Evolutionary conservation across 2,329 filamentous ascomycete species (phyloP).

Genomic region (Bipolaris cookei): DNA sequence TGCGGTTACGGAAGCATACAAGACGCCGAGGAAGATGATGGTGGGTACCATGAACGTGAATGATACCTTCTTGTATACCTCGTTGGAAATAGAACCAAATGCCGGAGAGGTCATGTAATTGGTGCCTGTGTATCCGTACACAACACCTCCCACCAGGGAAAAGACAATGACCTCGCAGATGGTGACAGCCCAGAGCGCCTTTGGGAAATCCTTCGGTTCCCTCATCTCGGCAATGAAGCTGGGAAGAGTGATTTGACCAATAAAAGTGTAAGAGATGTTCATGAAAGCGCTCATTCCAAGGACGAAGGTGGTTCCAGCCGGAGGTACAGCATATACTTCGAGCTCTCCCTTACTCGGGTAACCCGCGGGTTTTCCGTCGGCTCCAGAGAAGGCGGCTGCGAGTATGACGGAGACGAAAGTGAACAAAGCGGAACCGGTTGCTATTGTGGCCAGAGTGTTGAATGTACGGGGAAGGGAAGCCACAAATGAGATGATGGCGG

Average conservation of each 20-base stretch:
- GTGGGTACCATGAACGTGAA: constrained; percentile 98
- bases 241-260: constrained; percentile 91
- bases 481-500: constrained; percentile 76
- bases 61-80: constrained; percentile 80
- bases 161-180: constrained; percentile 88
- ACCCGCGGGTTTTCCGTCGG: constrained; percentile 74
- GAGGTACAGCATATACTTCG: constrained; percentile 71
- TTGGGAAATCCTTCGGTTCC: constrained; percentile 81
- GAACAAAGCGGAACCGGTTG: constrained; percentile 80
- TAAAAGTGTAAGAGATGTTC: constrained; percentile 96
- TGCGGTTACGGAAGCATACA: constrained; percentile 88
- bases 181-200: constrained; percentile 89
- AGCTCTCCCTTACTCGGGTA: constrained; percentile 66
- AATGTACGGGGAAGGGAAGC: constrained; percentile 88
- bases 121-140: constrained; percentile 87
- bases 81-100: constrained; percentile 79
- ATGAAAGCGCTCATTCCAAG: constrained; percentile 85
- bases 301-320: constrained; percentile 77
- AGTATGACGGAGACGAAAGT: constrained; percentile 89
- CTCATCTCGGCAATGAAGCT: constrained; percentile 97
- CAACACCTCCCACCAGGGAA: constrained; percentile 77
- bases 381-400: constrained; percentile 79
- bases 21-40: constrained; percentile 85
- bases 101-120: constrained; percentile 89
- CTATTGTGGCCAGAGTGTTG: constrained; percentile 76